Percentiles rank a stretch among this genome's conserved stretches.
phyloP scores from a whole-genome alignment of 1,284 basidiomycete species.

The Trichosporon ovoides region DNA sequence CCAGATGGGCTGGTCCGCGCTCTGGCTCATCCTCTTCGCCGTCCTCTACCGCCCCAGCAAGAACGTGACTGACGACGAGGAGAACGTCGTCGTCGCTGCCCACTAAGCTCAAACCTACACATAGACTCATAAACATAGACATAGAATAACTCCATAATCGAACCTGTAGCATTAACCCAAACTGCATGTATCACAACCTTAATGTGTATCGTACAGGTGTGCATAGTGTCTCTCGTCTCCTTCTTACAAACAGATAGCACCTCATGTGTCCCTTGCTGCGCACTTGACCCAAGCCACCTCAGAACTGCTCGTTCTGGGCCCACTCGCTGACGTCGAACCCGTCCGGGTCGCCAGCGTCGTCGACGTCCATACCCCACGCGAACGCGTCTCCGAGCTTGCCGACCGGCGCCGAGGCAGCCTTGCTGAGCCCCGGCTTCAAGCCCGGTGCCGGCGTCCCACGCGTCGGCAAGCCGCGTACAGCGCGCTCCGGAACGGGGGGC shows the following conservation, averaged over 20 bases:
- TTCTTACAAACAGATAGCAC: background rate
- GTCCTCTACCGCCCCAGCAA: slow-evolving; percentile 32
- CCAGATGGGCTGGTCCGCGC: slow-evolving; percentile 36
- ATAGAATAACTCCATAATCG: too few species aligned
- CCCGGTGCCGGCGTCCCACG: background rate
- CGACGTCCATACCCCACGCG: slow-evolving; percentile 35
- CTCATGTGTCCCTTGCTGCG: background rate
- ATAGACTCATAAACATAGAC: too few species aligned
- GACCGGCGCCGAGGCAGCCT: slow-evolving; percentile 40
- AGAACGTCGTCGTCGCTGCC: background rate
- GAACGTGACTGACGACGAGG: background rate
- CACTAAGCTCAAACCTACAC: background rate
- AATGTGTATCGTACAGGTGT: background rate
- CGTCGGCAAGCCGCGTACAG: slow-evolving; percentile 10
- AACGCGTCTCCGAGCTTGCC: slow-evolving; percentile 24
- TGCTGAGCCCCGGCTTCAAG: slow-evolving; percentile 19
- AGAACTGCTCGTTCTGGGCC: slow-evolving; percentile 33
- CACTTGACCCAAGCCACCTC: background rate
- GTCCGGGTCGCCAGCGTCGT: slow-evolving; percentile 28
- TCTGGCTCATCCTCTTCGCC: slow-evolving; percentile 36
- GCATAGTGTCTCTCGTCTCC: background rate
- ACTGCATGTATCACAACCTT: background rate
- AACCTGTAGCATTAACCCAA: background rate
- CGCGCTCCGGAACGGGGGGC: slow-evolving; percentile 13
- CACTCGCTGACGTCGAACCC: slow-evolving; percentile 42